phyloP scores from a whole-genome alignment of 352 stramenopile genomes.

The Phytopythium montanum region DNA sequence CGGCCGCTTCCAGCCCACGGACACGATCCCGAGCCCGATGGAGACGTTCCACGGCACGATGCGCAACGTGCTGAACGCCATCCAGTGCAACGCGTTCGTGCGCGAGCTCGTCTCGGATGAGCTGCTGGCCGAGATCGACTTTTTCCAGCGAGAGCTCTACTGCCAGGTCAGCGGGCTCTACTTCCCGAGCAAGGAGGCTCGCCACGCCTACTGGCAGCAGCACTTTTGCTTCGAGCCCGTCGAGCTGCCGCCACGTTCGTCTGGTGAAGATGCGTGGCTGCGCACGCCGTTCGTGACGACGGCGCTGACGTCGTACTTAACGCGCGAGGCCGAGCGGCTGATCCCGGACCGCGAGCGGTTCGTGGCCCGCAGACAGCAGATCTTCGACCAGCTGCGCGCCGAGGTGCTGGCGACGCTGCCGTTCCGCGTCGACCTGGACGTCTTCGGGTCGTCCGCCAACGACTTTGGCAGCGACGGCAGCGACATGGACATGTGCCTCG shows the following conservation, averaged over 20 bases:
- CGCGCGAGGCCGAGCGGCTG: constrained; percentile 37
- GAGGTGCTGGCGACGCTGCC: constrained; percentile 59
- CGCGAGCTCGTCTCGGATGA: constrained; percentile 56
- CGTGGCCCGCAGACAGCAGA: constrained; percentile 48
- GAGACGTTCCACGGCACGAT: constrained; percentile 76
- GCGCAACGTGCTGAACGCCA: constrained; percentile 62
- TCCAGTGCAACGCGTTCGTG: constrained; percentile 66
- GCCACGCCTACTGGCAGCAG: constrained; percentile 50
- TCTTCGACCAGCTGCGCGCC: constrained; percentile 63
- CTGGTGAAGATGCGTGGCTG: constrained; percentile 17
- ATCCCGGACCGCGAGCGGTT: constrained; percentile 70
- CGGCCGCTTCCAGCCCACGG: constrained; percentile 37
- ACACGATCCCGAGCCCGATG: constrained; percentile 62
- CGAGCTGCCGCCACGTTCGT: constrained; percentile 10
- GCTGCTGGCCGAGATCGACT: constrained; percentile 48
- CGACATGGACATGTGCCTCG: constrained; percentile 94
- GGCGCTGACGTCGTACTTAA: constrained; percentile 46
- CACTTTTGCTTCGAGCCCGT: constrained; percentile 65
- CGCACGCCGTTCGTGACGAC: constrained; percentile 38
- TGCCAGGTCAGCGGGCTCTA: constrained; percentile 75
- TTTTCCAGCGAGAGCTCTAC: constrained; percentile 63
- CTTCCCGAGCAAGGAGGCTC: constrained; percentile 43
- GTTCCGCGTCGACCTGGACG: constrained; percentile 56
- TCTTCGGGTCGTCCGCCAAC: constrained; percentile 97
- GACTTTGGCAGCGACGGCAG: constrained; percentile 93